Conservation (phyloP, 2,329 filamentous ascomycete genomes). For the Arthrocladium fulminans region DNA sequence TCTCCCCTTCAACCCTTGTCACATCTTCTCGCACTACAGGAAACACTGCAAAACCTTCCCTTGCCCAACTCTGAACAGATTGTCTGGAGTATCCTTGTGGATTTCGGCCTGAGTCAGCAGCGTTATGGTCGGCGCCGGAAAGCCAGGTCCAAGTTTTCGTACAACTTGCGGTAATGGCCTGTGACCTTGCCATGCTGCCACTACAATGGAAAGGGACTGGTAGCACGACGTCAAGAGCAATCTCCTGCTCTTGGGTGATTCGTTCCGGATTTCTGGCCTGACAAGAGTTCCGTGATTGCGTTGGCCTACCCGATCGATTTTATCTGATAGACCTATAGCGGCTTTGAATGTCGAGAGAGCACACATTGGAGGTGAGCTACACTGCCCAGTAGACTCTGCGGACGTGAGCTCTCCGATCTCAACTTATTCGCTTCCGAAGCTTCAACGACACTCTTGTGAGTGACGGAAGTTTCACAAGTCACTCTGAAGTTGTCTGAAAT, state of each 20-base stretch:
- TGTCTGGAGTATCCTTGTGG: conserved; percentile 11
- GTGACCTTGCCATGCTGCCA: conserved; percentile 1
- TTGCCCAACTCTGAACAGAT: conserved; percentile 14
- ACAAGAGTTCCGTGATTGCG: conserved; percentile 18
- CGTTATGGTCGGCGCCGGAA: background rate
- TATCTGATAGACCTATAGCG: conserved; percentile 28
- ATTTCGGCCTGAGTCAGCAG: conserved; percentile 14
- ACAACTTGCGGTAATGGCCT: conserved; percentile 3
- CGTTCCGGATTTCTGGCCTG: conserved; percentile 10
- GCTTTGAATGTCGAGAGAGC: conserved; percentile 26
- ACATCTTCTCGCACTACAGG: conserved; percentile 10
- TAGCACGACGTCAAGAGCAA: conserved; percentile 2
- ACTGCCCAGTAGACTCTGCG: conserved; percentile 26
- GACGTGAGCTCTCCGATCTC: conserved; percentile 29
- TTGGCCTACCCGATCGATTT: conserved; percentile 31
- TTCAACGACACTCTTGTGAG: conserved; percentile 29
- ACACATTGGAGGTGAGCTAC: no score
- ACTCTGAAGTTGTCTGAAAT: conserved; percentile 27
- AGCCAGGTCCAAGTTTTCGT: background rate
- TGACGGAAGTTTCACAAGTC: conserved; percentile 34
- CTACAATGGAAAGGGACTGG: background rate
- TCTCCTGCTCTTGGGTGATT: conserved; percentile 1
- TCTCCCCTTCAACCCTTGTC: background rate
- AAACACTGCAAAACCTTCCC: conserved; percentile 18
- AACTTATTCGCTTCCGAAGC: conserved; percentile 28